A percentile compares a stretch with the other conserved stretches of the same genome.
Conservation (phyloP, 306 rosid genomes). For the Glycine soja region DNA sequence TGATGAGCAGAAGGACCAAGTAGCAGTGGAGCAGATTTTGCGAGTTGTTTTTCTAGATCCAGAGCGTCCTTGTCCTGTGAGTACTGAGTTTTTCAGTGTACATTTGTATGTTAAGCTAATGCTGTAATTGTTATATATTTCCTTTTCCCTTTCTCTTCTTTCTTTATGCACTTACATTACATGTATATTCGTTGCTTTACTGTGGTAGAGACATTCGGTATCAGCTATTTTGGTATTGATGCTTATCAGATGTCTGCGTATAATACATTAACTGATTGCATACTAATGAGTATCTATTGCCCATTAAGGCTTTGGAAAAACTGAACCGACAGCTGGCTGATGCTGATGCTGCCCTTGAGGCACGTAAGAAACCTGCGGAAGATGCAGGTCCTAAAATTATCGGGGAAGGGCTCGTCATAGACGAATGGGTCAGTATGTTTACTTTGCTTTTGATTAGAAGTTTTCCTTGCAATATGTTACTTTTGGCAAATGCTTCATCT, state of each 20-base stretch:
- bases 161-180: background rate
- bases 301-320: constrained; percentile 70
- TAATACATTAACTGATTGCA: background rate
- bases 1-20: constrained; percentile 96
- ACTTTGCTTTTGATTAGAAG: background rate
- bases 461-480: background rate
- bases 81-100: constrained; percentile 30
- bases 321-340: constrained; percentile 81
- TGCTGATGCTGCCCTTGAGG: constrained; percentile 83
- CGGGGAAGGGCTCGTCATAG: constrained; percentile 95
- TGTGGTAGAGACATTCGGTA: constrained; percentile 20
- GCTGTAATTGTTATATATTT: background rate
- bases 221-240: background rate
- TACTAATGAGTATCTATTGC: constrained; percentile 15
- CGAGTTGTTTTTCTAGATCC: constrained; percentile 92
- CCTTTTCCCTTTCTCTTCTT: constrained; percentile 4
- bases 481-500: constrained; percentile 2
- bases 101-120: constrained; percentile 12
- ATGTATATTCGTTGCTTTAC: background rate
- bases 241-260: background rate
- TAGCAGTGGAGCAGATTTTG: constrained; percentile 83
- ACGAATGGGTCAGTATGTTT: constrained; percentile 83
- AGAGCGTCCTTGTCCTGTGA: constrained; percentile 80
- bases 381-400: constrained; percentile 77
- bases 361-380: constrained; percentile 79